These are phyloP conservation scores for Gloeostereum incarnatum DNA, from an alignment of 768 basidiomycete species.

Conservation along the genomic window DNA sequence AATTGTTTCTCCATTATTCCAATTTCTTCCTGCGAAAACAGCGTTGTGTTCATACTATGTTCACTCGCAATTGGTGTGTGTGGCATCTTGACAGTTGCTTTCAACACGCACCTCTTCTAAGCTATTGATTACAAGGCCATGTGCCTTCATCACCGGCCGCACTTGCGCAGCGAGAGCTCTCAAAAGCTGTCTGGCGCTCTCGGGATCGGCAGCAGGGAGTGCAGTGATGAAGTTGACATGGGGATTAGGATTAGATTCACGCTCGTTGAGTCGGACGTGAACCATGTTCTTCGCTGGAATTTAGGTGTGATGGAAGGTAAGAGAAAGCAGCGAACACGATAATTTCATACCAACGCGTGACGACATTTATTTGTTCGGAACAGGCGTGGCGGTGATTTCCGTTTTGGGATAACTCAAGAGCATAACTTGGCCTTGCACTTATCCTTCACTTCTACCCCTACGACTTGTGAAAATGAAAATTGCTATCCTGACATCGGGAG, in stretches of 20 bases:
- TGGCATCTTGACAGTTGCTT: not conserved
- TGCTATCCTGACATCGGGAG: conserved; percentile 91
- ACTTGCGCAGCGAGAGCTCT: conserved; percentile 80
- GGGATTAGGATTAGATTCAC: conserved; percentile 64
- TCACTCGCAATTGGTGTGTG: not conserved
- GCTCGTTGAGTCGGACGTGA: conserved; percentile 63
- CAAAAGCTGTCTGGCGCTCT: conserved; percentile 62
- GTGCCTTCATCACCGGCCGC: conserved; percentile 71
- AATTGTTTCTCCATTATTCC: conserved; percentile 76
- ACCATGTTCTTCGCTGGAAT: conserved; percentile 38
- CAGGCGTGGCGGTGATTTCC: too few relatives aligned
- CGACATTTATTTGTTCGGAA: too few relatives aligned
- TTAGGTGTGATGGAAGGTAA: not conserved
- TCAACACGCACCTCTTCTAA: conserved; percentile 62
- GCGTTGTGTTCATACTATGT: conserved; percentile 65
- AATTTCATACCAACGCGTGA: not conserved
- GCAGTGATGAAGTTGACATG: conserved; percentile 69
- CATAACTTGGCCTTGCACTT: too few relatives aligned
- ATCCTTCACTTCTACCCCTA: too few relatives aligned
- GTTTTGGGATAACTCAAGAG: too few relatives aligned
- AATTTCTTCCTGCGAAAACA: conserved; percentile 78
- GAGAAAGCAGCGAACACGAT: too few relatives aligned
- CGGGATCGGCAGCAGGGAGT: conserved; percentile 33
- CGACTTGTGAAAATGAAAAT: conserved; percentile 80
- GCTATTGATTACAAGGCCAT: conserved; percentile 69